These are phyloP conservation scores for Gardenia jasminoides DNA, from an alignment of 257 asterid genomes.

Conservation along the genomic window DNA sequence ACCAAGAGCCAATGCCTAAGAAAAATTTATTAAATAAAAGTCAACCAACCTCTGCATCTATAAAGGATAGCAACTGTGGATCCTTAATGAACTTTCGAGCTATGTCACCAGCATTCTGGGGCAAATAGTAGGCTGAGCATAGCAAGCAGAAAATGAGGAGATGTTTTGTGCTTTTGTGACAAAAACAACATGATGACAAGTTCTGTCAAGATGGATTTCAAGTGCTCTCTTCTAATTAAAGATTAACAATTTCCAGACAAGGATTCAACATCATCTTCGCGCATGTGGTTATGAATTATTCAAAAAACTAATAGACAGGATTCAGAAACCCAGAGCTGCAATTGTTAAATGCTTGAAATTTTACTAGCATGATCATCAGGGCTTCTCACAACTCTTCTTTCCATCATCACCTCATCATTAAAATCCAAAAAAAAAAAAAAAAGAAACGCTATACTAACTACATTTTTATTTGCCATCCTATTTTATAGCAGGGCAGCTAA, in stretches of 20 bases:
- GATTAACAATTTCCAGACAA: neutral
- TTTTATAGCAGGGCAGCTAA: neutral
- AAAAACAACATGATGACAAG: neutral
- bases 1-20: neutral
- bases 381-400: conserved; percentile 1
- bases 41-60: conserved; percentile 85
- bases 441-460: neutral
- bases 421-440: neutral
- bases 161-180: neutral
- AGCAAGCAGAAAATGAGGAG: conserved; percentile 23
- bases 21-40: conserved; percentile 16
- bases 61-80: conserved; percentile 76
- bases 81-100: conserved; percentile 86
- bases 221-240: neutral
- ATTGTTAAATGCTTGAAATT: neutral
- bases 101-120: conserved; percentile 90
- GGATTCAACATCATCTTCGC: neutral
- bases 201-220: neutral
- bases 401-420: neutral
- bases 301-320: neutral
- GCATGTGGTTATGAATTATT: neutral
- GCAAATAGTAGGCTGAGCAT: conserved; percentile 85
- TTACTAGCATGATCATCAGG: neutral
- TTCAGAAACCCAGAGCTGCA: neutral
- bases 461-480: neutral